Conservation (phyloP, 352 stramenopile species). For the Sclerospora graminicola region DNA sequence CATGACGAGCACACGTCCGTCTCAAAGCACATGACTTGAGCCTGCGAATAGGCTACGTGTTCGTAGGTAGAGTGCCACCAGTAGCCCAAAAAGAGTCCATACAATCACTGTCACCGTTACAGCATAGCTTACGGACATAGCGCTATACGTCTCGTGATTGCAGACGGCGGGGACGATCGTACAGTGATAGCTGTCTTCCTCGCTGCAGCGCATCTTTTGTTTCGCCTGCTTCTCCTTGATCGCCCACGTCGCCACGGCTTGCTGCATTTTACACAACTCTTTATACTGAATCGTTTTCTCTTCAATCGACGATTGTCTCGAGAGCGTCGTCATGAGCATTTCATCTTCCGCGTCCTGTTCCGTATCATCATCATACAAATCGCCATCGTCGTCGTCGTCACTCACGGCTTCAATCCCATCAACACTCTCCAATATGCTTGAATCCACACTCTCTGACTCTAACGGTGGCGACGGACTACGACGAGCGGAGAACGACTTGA, state of each 20-base stretch:
- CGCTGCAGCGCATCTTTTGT: constrained; percentile 18
- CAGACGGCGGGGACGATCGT: constrained; percentile 7
- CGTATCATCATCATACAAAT: constrained; percentile 17
- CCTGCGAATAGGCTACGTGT: constrained; percentile 1
- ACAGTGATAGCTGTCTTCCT: constrained; percentile 22
- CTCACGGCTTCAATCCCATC: constrained; percentile 30
- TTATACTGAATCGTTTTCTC: constrained; percentile 36
- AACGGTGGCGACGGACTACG: constrained; percentile 22
- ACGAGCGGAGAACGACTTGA: constrained; percentile 36
- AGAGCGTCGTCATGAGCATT: constrained; percentile 24
- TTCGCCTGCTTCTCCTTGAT: constrained; percentile 35
- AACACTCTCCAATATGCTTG: constrained; percentile 27
- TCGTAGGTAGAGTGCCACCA: constrained; percentile 15
- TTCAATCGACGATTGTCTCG: constrained; percentile 35
- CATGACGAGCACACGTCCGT: too few species aligned
- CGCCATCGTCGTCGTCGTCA: constrained; percentile 33
- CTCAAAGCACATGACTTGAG: too few species aligned
- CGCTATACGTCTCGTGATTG: constrained; percentile 8
- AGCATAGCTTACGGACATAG: constrained; percentile 34
- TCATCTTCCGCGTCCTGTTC: constrained; percentile 31
- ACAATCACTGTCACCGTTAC: constrained; percentile 39
- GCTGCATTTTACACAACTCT: constrained; percentile 49
- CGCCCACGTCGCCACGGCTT: constrained; percentile 38
- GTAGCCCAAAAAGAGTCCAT: constrained; percentile 27
- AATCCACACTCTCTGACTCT: constrained; percentile 20